Evolutionary conservation across 768 basidiomycete genomes (phyloP).

Genomic region (Rubroboletus pulcherrimus): DNA sequence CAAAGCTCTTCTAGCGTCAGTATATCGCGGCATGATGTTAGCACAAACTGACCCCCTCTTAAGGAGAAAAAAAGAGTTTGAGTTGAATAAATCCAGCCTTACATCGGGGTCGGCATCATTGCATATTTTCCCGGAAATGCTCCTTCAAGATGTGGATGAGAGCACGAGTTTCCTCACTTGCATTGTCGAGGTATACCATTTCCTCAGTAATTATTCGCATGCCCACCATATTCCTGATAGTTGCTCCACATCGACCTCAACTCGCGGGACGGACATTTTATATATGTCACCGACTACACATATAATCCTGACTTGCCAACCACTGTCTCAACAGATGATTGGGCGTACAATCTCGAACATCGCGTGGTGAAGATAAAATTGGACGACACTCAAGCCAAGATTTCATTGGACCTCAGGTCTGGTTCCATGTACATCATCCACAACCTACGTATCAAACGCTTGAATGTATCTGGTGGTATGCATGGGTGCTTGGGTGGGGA

Average conservation of each 20-base stretch:
- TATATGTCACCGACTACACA: constrained; percentile 70
- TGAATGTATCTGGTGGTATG: constrained; percentile 6
- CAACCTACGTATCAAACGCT: constrained; percentile 45
- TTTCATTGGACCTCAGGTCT: constrained; percentile 34
- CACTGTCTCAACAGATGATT: constrained; percentile 28
- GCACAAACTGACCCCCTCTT: constrained; percentile 1
- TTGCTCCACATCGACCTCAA: constrained; percentile 41
- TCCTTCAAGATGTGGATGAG: constrained; percentile 45
- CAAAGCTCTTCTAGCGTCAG: constrained; percentile 51
- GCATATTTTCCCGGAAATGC: constrained; percentile 38
- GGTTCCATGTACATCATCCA: constrained; percentile 47
- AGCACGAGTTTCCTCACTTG: constrained; percentile 48
- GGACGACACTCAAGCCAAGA: constrained; percentile 43
- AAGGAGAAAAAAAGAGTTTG: constrained; percentile 50
- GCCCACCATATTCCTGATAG: constrained; percentile 29
- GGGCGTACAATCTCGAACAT: constrained; percentile 46
- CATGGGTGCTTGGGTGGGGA: constrained; percentile 30
- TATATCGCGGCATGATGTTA: constrained; percentile 6
- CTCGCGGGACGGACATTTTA: constrained; percentile 31
- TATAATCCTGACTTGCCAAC: constrained; percentile 40
- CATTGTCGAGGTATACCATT: constrained; percentile 49
- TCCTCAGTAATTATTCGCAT: neutral
- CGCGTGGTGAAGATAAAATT: constrained; percentile 51
- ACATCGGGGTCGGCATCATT: constrained; percentile 23
- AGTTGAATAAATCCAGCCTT: constrained; percentile 18